Evolutionary conservation across 345 rosid species (phyloP), one percentile per base, ranked within the genome.

Genomic region (Gossypium thurberi): DNA sequence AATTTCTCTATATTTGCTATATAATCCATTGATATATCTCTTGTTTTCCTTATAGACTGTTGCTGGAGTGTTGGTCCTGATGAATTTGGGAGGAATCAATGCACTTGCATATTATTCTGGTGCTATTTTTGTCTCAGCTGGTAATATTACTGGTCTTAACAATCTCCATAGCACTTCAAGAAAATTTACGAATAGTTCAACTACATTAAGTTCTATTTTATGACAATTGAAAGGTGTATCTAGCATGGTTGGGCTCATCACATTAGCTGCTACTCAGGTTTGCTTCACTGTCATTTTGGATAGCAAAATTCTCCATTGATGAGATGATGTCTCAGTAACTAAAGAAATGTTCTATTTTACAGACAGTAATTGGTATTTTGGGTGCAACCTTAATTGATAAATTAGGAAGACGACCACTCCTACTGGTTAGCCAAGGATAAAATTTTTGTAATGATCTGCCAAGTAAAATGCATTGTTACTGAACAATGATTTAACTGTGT

Each of bases 371-470:
- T 6, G 65, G 53, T 25, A 2, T 46, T 75, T 75, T 69, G 77
- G 64, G 58, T 46, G 75, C 52, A 42, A 10, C 76, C 40, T 65
- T 82, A 10, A 78, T 83, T 1, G 83, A 83, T 43, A 78, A 74
- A 57, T 69, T 26, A 17, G 85, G 85, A 77, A 76, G 85, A 8
- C 69, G 81, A 26, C 85, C 83, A 8, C 81, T 86, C 48, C 82
- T 82, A 23, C 18, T 84, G 83, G 89, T 86, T 50, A 50, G 75
- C 51, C 21, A 64, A 1, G 33, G 18, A n/a, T 11, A 8, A 18
- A 18, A 21, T 10, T 40, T 63, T 63, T n/a, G 10, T 64, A 14
- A 25, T 48, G 7, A 7, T 47, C 12, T 48, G 42, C 6, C 3
- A 47, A 47, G 21, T 70, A 1, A 10, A 70, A 33, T 53, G 73